These are phyloP conservation scores for Monosporozyma aquatica DNA, from an alignment of 805 yeast species.

Conservation along the genomic window DNA sequence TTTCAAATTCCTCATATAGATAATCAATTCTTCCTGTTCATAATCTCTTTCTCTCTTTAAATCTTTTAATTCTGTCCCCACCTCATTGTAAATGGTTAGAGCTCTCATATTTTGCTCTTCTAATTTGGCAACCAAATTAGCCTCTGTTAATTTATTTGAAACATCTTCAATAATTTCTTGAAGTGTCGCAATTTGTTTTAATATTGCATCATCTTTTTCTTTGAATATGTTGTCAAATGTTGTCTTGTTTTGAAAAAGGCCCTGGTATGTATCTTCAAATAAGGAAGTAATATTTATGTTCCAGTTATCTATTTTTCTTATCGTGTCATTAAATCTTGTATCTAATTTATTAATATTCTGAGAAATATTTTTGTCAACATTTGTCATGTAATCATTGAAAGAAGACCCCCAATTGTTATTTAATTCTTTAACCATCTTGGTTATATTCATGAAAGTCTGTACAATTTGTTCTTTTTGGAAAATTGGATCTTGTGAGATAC, in stretches of 20 bases:
- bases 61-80: background rate
- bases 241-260: background rate
- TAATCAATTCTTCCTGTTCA: background rate
- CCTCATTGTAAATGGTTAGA: background rate
- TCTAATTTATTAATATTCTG: background rate
- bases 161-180: background rate
- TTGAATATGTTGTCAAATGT: background rate
- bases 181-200: background rate
- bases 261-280: background rate
- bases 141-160: background rate
- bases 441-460: slow-evolving; percentile 39
- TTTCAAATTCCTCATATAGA: slow-evolving; percentile 2
- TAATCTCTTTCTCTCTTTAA: background rate
- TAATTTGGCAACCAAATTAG: background rate
- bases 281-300: background rate
- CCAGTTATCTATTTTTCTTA: background rate
- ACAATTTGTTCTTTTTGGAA: slow-evolving; percentile 44
- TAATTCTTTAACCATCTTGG: slow-evolving; percentile 27
- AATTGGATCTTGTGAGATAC: slow-evolving; percentile 44
- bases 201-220: background rate
- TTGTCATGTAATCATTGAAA: slow-evolving; percentile 5
- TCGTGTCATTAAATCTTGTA: background rate
- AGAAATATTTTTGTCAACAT: background rate
- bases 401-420: slow-evolving; percentile 10
- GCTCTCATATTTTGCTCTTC: background rate